Base-by-base conservation (phyloP, 108 stramenopile species). In the Fragilariopsis cylindrus region DNA sequence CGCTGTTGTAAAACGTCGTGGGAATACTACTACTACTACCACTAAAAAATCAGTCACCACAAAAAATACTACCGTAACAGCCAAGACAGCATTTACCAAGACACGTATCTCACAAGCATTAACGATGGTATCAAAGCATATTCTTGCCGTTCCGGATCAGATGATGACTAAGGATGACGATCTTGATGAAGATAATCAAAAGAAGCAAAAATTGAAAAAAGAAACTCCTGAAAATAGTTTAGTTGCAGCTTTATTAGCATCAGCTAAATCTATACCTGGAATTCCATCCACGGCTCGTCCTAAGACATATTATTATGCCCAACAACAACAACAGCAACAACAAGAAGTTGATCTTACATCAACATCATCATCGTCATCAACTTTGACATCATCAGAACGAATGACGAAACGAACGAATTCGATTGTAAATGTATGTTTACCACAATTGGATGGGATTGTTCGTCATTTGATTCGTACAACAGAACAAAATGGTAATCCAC, bases 191-290 rank as follows among this genome's bases (percentile, higher is more conserved):
- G 48, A n/a, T 39, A 16, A 16, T 62, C 39, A 52, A 64, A 52
- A 21, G 72, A 76, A 13, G 64, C 39, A 74, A 18, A 16, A 16
- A 5, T 11, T 3, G 49, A 65, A 45, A 9, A 40, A 44, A 4
- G 69, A 83, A 62, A 71, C 78, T 12, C 85, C 86, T 2, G 62
- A 72, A 11, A 71, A 48, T 40, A 80, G 75, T 13, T 72, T 90
- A 18, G 60, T 88, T 7, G 86, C 87, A 8, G 82, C 83, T 7
- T 52, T 90, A n/a, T 65, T 90, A 16, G 72, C 72, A 3, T 73
- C 67, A 19, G 16, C 78, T 72, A 80, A 76, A 57, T 69, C 69
- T 45, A 82, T 76, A 30, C 76, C 82, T n/a, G 79, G 71, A 47
- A 71, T 68, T 41, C 58, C 70, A 48, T 71, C 62, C 55, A 70